Evolutionary conservation across 345 rosid species (phyloP).

Genomic region (Lagerstroemia speciosa): DNA sequence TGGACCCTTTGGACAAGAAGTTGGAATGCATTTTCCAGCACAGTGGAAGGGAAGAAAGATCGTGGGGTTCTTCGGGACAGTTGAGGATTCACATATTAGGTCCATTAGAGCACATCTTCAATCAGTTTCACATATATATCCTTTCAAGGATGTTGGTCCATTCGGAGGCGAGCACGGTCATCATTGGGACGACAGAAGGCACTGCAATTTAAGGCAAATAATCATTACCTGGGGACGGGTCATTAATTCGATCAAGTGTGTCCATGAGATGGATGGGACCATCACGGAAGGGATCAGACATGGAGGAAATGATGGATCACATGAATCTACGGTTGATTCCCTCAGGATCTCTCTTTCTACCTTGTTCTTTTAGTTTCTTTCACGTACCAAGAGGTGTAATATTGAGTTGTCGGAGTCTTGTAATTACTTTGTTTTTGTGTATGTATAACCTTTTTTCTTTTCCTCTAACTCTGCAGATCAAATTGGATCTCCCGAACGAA

Average conservation of each 20-base stretch:
- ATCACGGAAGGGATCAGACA: background rate
- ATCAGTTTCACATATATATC: conserved; percentile 6
- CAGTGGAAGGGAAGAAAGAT: background rate
- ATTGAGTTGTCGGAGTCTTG: background rate
- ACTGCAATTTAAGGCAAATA: conserved; percentile 1
- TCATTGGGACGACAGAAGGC: conserved; percentile 8
- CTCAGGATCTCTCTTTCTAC: background rate
- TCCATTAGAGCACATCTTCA: conserved; percentile 3
- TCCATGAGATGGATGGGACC: background rate
- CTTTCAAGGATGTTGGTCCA: background rate
- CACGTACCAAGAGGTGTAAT: background rate
- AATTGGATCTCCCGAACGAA: background rate
- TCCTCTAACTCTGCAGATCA: too few relatives aligned
- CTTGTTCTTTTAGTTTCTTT: background rate
- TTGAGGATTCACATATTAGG: background rate
- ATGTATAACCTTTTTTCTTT: too few relatives aligned
- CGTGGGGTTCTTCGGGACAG: conserved; percentile 4
- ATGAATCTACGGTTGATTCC: background rate
- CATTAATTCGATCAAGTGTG: conserved; percentile 8
- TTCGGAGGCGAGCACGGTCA: conserved; percentile 11
- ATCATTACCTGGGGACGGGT: background rate
- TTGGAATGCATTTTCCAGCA: conserved; percentile 4
- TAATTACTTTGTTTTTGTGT: too few relatives aligned
- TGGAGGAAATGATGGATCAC: background rate
- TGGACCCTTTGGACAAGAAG: conserved; percentile 7